Evolutionary conservation across 2,329 filamentous ascomycete genomes (phyloP), one percentile per base, ranked within the genome.

Genomic region (Parastagonospora nodorum): DNA sequence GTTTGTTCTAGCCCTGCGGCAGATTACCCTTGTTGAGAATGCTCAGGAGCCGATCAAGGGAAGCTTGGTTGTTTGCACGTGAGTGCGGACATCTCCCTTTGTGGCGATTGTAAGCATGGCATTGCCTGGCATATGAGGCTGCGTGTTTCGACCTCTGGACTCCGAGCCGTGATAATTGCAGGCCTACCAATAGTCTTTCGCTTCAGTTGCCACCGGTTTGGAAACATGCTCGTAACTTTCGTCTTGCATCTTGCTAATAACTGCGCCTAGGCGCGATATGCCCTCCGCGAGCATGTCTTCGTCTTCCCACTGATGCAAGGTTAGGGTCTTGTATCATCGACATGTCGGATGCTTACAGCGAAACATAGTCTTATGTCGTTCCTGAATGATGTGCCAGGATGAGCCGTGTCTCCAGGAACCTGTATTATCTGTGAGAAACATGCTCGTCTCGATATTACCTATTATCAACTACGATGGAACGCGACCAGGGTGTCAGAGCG

Each of bases 241-340:
- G 31, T 63, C 68, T 60, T 74, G 53, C 66, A 80, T 66, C 39
- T 58, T 61, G 54, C 66, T 60, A 41, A 82, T 73, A 15, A 86
- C 79, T 0, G 61, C 66, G 8, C 77, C 85, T 48, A 92, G 74
- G 60, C 88, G 82, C 66, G 78, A 73, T 6, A 93, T 80, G 0
- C 88, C 90, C 63, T 92, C 87, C 0, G 77, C 79, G 12, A 95
- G 72, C 45, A 83, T 78, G 19, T 80, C 78, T 63, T 88, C 85
- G 1, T 86, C 80, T 69, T 89, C 88, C 84, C 88, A 72, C 52
- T 66, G 31, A 16, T 11, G 42, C 1, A 8, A 15, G 24, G 29
- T 65, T 42, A 63, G 57, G 47, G 10, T 38, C 14, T 37, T 8
- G 8, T 11, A 12, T 19, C 12, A 38, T 14, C 9, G 15, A 29